These are phyloP conservation scores for Stemphylium vesicarium DNA, from an alignment of 2,329 filamentous ascomycete genomes.

Conservation along the genomic window DNA sequence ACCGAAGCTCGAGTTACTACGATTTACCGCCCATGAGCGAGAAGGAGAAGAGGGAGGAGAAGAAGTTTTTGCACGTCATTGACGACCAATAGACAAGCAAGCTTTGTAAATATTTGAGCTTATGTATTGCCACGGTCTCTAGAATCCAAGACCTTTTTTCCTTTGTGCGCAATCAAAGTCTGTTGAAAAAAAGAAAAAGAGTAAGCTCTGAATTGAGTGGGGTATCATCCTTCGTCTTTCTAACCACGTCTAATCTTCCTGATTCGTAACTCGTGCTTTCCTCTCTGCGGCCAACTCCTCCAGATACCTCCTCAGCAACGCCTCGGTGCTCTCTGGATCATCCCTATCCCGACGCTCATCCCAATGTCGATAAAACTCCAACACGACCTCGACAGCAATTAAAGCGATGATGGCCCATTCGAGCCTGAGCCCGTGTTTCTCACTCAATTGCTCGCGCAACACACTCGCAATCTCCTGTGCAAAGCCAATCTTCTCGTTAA, in stretches of 20 bases:
- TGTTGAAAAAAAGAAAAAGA: not conserved
- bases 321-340: conserved; percentile 52
- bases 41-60: conserved; percentile 92
- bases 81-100: conserved; percentile 45
- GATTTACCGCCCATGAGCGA: conserved; percentile 94
- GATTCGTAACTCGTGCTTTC: not conserved
- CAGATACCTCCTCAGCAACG: conserved; percentile 49
- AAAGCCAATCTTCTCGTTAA: conserved; percentile 98
- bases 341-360: conserved; percentile 62
- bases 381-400: conserved; percentile 89
- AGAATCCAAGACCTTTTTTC: conserved; percentile 30
- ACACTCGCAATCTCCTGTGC: conserved; percentile 94
- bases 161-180: conserved; percentile 13
- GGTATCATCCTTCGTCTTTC: conserved; percentile 9
- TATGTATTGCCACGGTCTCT: conserved; percentile 23
- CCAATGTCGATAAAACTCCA: conserved; percentile 79
- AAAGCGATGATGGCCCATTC: conserved; percentile 97
- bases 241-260: not conserved
- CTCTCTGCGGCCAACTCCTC: conserved; percentile 19
- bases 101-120: conserved; percentile 38
- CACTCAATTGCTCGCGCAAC: conserved; percentile 83
- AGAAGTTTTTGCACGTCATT: conserved; percentile 90
- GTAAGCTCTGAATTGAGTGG: conserved; percentile 17
- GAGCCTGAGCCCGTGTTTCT: conserved; percentile 84
- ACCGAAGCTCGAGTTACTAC: conserved; percentile 86